Percentiles rank a stretch among this genome's conserved stretches.
Conservation (phyloP, 2,329 filamentous ascomycete genomes). For the Calycina herbarum region DNA sequence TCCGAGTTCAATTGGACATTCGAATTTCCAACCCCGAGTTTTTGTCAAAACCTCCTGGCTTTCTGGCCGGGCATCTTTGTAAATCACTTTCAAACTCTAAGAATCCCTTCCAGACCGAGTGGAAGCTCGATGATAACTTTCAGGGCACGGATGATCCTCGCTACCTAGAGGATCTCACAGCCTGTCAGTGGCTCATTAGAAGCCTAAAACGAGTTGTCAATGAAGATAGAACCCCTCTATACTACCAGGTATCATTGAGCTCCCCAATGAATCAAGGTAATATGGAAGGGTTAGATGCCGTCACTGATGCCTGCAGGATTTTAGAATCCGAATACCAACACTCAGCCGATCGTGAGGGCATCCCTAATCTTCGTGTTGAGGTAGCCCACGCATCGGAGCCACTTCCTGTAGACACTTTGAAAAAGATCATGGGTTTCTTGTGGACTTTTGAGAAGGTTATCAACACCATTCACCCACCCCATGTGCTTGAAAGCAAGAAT, state of each 20-base stretch:
- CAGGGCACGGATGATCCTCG: not conserved
- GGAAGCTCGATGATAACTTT: not conserved
- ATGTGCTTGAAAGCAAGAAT: not conserved
- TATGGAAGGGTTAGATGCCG: not conserved
- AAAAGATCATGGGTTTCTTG: not conserved
- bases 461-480: not conserved
- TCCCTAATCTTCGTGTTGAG: not conserved
- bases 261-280: not conserved
- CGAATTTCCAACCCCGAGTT: not conserved
- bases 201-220: not conserved
- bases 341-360: not conserved
- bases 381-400: not conserved
- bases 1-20: not conserved
- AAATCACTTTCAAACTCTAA: not conserved
- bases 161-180: not conserved
- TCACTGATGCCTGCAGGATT: not conserved
- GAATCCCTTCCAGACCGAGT: not conserved
- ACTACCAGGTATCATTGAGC: not conserved
- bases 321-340: not conserved
- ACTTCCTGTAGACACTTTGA: not conserved
- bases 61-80: not conserved
- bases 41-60: not conserved
- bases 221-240: not conserved
- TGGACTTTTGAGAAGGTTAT: not conserved
- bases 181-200: not conserved